These are phyloP conservation scores for Paramecium sexaurelia DNA, from an alignment of 73 alveolate genomes.

Conservation along the genomic window DNA sequence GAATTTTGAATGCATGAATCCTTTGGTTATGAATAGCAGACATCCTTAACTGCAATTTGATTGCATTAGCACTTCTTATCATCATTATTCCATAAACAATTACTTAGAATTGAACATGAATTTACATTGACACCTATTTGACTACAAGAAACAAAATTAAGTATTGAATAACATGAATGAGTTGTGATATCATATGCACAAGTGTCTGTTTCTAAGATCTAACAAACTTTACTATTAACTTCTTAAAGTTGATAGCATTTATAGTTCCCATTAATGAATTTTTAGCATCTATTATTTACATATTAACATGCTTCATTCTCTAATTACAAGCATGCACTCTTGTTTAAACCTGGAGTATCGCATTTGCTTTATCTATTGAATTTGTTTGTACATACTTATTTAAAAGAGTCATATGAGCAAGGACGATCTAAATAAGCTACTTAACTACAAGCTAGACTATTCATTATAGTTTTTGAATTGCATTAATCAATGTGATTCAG, in stretches of 20 bases:
- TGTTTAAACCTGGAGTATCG: constrained; percentile 7
- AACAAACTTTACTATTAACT: neutral
- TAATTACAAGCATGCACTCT: neutral
- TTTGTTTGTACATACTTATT: neutral
- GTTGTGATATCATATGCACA: constrained; percentile 43
- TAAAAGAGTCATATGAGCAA: neutral
- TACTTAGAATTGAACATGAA: neutral
- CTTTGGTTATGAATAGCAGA: neutral
- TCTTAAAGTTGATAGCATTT: neutral
- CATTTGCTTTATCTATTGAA: neutral
- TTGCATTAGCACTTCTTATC: neutral
- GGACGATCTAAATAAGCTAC: neutral
- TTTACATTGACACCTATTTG: neutral
- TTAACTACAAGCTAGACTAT: constrained; percentile 1
- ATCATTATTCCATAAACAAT: constrained; percentile 35
- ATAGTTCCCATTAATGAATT: neutral
- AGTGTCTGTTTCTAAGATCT: neutral
- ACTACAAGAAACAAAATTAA: neutral
- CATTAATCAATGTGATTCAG: neutral
- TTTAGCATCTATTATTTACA: neutral
- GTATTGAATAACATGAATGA: neutral
- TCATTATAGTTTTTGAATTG: neutral
- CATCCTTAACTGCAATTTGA: neutral
- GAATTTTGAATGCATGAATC: constrained; percentile 8
- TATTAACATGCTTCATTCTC: constrained; percentile 38